Base-by-base conservation (phyloP, 208 protist species). In the Acanthamoeba rhysodes region DNA sequence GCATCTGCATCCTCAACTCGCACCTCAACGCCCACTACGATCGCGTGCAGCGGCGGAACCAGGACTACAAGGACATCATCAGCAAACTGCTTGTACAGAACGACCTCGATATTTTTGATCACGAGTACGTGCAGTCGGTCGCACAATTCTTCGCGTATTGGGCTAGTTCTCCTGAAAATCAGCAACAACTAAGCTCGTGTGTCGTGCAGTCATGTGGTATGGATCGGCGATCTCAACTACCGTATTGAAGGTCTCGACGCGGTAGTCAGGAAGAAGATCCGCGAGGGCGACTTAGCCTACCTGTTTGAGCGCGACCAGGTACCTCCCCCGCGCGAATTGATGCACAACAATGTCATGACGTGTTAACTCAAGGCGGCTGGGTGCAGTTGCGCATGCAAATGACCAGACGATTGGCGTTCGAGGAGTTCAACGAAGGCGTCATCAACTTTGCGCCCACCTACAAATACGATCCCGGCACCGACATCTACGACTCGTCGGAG, bases 171-270 rank as follows among this genome's bases (percentile, higher is more conserved):
- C 24, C 68, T 91, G 20, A 91, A 85, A 24, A 85, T 9, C 45
- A 48, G 45, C 45, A 48, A 48, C 20, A 34, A 29, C 32, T 91
- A 41, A 20, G 22, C 45, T 4, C 12, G 45, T 48, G 45, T 48
- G 45, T 48, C 0, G 64, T 29, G n/a, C 7, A 94, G 90, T 37
- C 90, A 94, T 94, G 57, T 94, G n/a, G 29, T 94, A 3, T 98
- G 98, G 98, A 94, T 98, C 50, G 98, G 98, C 53, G 98, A 98
- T 96, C 96, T 98, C 76, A 98, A 98, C 94, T 98, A 98, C 95
- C 95, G 98, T 74, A 95, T 98, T 41, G 94, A 97, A 24, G 29
- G 95, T 8, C 70, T 90, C 22, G 95, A 97, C 84, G 59, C 84
- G 14, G 95, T 95, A 4, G 96, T 98, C n/a, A 85, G 85, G 27